Evolutionary conservation across 176 grass and related monocot genomes (phyloP), one percentile per base, ranked within the genome.

Genomic region (Avena insularis): DNA sequence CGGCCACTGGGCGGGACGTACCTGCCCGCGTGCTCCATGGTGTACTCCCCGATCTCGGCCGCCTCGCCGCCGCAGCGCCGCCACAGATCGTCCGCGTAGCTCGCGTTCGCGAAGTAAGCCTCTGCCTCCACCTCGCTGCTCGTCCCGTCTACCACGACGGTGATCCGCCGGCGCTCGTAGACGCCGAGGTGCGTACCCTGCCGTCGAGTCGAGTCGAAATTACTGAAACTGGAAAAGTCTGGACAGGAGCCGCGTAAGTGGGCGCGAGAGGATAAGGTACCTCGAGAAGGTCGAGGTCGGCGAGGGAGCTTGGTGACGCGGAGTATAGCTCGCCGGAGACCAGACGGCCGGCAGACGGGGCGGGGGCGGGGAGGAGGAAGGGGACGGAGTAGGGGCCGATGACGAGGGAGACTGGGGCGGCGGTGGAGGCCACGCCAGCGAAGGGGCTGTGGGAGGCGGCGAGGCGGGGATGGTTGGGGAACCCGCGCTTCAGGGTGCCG

Each of bases 51-150:
- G 8, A 88, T 77, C 72, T 87, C 85, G 33, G 79, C 86, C 12
- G 49, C 95, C 87, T 86, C 83, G 3, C 94, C 89, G 45, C 93
- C 93, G 70, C 76, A 85, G 43, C 86, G 69, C 83, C 73, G 79
- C 95, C 95, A 95, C 71, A 98, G 81, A 77, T 59, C 91, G 59
- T 83, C 80, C 29, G 93, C 91, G 79, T 93, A 95, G 83, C 91
- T 98, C 77, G 77, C 49, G 83, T 98, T 83, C 71, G 93, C 89
- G 13, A 92, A 97, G 79, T 97, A 97, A 15, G 89, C 95, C 87
- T 97, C 83, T 2, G 89, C 85, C 70, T 90, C 77, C 78, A 89
- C 56, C 80, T 20, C 69, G 12, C 54, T 56, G 13, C 51, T 56
- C 4, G 78, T 58, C 5, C 25, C 75, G 0, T 76, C 58, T 11